Evolutionary conservation across 2,329 filamentous ascomycete species (phyloP).

Genomic region (Stachybotrys chartarum): DNA sequence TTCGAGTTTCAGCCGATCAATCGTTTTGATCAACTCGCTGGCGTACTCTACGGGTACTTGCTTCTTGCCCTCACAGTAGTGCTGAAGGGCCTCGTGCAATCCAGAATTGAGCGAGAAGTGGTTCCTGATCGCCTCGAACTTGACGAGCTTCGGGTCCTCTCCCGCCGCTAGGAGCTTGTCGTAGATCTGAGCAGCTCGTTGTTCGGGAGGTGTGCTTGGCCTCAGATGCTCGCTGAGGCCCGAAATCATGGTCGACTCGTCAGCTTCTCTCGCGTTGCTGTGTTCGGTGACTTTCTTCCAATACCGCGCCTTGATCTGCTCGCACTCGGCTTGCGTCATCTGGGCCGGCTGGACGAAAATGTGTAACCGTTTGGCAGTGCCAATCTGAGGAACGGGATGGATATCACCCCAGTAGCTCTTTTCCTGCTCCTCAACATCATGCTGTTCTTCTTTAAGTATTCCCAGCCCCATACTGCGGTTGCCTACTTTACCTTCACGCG

Average conservation of each 20-base stretch:
- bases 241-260: neutral
- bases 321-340: neutral
- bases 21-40: conserved; percentile 4
- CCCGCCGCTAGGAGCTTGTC: conserved; percentile 4
- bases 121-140: conserved; percentile 5
- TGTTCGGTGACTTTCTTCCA: neutral
- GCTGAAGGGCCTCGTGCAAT: conserved; percentile 4
- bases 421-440: neutral
- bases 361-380: neutral
- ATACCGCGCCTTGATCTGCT: neutral
- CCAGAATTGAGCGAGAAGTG: conserved; percentile 5
- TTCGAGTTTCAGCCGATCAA: conserved; percentile 8
- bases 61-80: conserved; percentile 4
- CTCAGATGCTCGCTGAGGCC: conserved; percentile 7
- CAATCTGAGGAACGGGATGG: neutral
- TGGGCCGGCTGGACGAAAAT: neutral
- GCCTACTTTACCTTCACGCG: no score
- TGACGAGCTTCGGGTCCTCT: neutral
- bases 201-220: conserved; percentile 7
- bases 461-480: neutral
- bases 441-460: neutral
- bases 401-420: neutral
- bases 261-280: conserved; percentile 1
- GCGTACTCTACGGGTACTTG: conserved; percentile 6
- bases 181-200: conserved; percentile 5